Percentiles rank a stretch among this genome's conserved stretches.
Evolutionary conservation across 495 filamentous ascomycete species (phyloP).

Genomic region (Sabuloglossum arenarium): DNA sequence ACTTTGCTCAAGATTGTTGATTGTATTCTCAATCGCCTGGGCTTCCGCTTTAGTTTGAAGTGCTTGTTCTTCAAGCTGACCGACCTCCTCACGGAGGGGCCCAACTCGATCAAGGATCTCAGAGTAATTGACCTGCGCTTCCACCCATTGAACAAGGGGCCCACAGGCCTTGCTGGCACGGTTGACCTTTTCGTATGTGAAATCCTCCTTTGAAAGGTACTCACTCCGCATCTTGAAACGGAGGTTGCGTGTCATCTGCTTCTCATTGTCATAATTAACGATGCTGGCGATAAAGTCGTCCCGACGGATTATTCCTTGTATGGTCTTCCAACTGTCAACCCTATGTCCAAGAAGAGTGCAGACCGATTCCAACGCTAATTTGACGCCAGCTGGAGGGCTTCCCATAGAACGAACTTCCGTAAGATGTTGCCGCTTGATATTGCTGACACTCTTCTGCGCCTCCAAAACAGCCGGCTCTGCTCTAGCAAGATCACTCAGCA

Average conservation of each 20-base stretch:
- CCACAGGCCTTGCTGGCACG: constrained; percentile 92
- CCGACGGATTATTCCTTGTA: constrained; percentile 65
- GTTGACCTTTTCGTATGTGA: constrained; percentile 88
- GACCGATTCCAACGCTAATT: constrained; percentile 82
- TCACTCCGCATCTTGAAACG: constrained; percentile 80
- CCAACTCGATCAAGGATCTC: constrained; percentile 92
- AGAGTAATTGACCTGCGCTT: constrained; percentile 92
- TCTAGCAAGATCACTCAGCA: constrained; percentile 67
- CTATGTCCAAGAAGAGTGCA: constrained; percentile 87
- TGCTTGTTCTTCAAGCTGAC: constrained; percentile 66
- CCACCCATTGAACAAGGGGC: constrained; percentile 90
- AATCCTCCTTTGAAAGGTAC: constrained; percentile 78
- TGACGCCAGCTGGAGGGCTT: constrained; percentile 73
- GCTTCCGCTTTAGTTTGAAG: constrained; percentile 88
- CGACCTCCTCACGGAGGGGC: constrained; percentile 78
- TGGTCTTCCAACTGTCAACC: constrained; percentile 71
- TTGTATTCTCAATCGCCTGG: constrained; percentile 73
- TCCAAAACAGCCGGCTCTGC: constrained; percentile 87
- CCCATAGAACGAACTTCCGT: constrained; percentile 96
- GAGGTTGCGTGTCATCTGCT: constrained; percentile 69
- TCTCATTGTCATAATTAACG: constrained; percentile 90
- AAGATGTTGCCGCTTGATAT: constrained; percentile 91
- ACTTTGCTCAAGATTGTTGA: constrained; percentile 63
- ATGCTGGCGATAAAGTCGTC: constrained; percentile 98
- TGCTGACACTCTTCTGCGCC: constrained; percentile 86